Base-by-base conservation (phyloP, 768 basidiomycete species). In the Clitopilus passeckerianus region DNA sequence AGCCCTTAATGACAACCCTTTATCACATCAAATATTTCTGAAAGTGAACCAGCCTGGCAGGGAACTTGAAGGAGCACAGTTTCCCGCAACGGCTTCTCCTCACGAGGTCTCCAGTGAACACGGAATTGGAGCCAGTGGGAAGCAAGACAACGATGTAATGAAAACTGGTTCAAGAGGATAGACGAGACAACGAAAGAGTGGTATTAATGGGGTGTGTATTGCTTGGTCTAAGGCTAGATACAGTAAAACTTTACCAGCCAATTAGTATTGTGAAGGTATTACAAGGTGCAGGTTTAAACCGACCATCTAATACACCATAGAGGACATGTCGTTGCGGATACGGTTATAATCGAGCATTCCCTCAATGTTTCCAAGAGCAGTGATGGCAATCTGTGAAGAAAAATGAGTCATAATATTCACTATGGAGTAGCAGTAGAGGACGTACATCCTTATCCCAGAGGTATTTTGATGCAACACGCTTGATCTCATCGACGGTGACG, bases 301-400 rank as follows among this genome's bases (percentile, higher is more conserved):
- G 15, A 64, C 60, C 64, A 54, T 79, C 78, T 84, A 92, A 72
- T 87, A 88, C 62, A 84, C 65, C 81, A 92, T 77, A 30, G 90
- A 91, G 30, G 90, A 91, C 86, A 86, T 91, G 65, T 91, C 90
- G 27, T 84, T 73, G 59, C 90, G 89, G 68, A 91, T 81, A 67
- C 95, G 92, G 77, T 89, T 92, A 80, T 98, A 98, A 74, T 98
- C 96, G 52, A 95, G 79, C 43, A 98, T 82, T 69, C 95, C 95
- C 65, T 99, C 97, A 60, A 90, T 82, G 65, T 85, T 87, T 60
- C 96, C 96, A 59, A 95, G 76, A 58, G 95, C 96, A 54, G 96
- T 93, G 46, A 98, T 74, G 2, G 94, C 87, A 63, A 95, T 79
- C 89, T 92, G 67, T 0, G 34, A 54, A 30, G 27, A 18, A 64